Percentiles rank a stretch among this genome's conserved stretches.
phyloP scores from a whole-genome alignment of 805 yeast species.

The Middelhovenomyces tepae region DNA sequence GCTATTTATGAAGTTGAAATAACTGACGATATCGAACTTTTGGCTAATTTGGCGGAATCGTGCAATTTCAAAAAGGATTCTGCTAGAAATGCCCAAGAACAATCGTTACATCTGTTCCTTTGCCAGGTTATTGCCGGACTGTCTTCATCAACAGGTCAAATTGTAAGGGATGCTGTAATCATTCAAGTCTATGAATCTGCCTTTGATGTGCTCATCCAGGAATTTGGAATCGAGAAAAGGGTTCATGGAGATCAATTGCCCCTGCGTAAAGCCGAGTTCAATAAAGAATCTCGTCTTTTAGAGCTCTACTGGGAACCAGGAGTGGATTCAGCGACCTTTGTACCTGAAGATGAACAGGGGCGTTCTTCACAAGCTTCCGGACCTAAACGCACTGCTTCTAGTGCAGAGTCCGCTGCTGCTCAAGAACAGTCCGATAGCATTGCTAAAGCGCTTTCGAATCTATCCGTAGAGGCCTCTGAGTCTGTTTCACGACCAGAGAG shows the following conservation, averaged over 20 bases:
- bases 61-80: conserved; percentile 95
- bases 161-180: conserved; percentile 77
- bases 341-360: conserved; percentile 83
- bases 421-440: conserved; percentile 26
- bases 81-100: conserved; percentile 88
- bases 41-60: conserved; percentile 79
- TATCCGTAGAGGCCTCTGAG: too few species aligned
- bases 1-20: conserved; percentile 32
- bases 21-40: conserved; percentile 37
- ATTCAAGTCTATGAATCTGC: conserved; percentile 93
- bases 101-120: conserved; percentile 77
- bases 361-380: conserved; percentile 69
- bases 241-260: conserved; percentile 98
- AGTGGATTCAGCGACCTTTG: conserved; percentile 82
- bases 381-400: conserved; percentile 65
- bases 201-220: conserved; percentile 87
- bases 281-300: conserved; percentile 52
- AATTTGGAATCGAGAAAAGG: conserved; percentile 88
- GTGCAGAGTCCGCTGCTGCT: conserved; percentile 59
- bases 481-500: too few species aligned
- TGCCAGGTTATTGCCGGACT: conserved; percentile 77
- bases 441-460: conserved; percentile 9
- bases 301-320: conserved; percentile 90
- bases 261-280: conserved; percentile 83
- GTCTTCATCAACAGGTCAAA: conserved; percentile 65